Evolutionary conservation across 129 eudicot genomes (phyloP), one percentile per base, ranked within the genome.

Genomic region (sunflower (Helianthus annuus)): DNA sequence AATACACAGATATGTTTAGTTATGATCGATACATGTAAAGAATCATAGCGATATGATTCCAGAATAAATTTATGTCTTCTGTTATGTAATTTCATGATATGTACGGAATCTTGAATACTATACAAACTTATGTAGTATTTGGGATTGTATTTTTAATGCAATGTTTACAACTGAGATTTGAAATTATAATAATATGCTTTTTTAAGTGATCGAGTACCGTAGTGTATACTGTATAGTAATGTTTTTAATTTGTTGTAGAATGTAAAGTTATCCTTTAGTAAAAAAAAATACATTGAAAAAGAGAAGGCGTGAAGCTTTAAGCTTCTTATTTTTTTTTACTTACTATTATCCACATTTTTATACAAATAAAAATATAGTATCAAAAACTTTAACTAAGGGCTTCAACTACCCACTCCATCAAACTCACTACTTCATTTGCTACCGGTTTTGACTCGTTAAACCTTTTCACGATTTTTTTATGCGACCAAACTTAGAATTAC

Each of bases 41-140:
- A 75, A 63, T 64, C 71, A 48, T 75, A 9, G n/a, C 5, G 10
- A 65, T 75, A 12, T 64, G 71, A 57, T 64, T 64, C 72, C 42
- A 9, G 5, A 53, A 64, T 64, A 75, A 75, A 68, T 42, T 15
- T 75, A 19, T 65, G 36, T 46, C 44, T n/a, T 60, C 45, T 60
- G 1, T 34, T 29, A 32, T 60, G 45, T 34, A 29, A 12, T 32
- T 29, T 60, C 17, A 60, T 32, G 12, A 60, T 60, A 60, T 60
- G 7, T 29, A 27, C n/a, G 39, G 39, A 29, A 10, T 4, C 15
- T 1, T 10, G 12, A 24, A 58, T 27, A 15, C n/a, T 24, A 19
- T 19, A 11, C 40, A 24, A 58, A 7, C 46, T 6, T 42, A 42
- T 42, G 46, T 42, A 10, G 46, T 9, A 42, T 42, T 42, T 42